phyloP scores from a whole-genome alignment of 2,329 filamentous ascomycete species.

The Colletotrichum navitas region DNA sequence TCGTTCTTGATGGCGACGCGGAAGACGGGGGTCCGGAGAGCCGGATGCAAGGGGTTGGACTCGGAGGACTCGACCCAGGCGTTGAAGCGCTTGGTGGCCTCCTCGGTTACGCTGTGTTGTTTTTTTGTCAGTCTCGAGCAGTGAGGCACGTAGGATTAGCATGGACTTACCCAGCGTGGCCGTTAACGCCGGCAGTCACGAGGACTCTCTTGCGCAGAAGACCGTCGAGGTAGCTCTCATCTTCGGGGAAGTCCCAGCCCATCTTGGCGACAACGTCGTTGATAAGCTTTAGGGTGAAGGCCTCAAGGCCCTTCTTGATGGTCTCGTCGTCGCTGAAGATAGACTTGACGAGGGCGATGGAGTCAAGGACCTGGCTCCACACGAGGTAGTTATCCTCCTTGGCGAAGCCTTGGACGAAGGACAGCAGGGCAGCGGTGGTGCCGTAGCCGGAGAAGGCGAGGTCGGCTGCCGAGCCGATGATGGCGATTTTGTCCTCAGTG shows the following conservation, averaged over 20 bases:
- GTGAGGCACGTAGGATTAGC: neutral
- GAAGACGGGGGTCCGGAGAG: slow-evolving; percentile 84
- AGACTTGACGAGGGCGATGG: slow-evolving; percentile 82
- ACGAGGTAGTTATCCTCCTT: slow-evolving; percentile 88
- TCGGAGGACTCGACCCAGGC: slow-evolving; percentile 80
- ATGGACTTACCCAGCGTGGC: slow-evolving; percentile 77
- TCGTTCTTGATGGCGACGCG: slow-evolving; percentile 79
- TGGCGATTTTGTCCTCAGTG: slow-evolving; percentile 90
- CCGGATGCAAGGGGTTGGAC: slow-evolving; percentile 79
- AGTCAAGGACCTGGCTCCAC: slow-evolving; percentile 86
- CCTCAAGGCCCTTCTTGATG: slow-evolving; percentile 79
- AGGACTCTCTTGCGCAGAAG: slow-evolving; percentile 88
- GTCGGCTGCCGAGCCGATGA: slow-evolving; percentile 90
- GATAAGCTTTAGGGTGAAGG: slow-evolving; percentile 83
- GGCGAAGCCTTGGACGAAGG: slow-evolving; percentile 87
- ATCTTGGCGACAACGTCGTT: slow-evolving; percentile 80
- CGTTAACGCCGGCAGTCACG: slow-evolving; percentile 78
- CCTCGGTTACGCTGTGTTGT: slow-evolving; percentile 69
- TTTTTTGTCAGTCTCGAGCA: slow-evolving; percentile 45
- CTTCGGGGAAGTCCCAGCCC: slow-evolving; percentile 85
- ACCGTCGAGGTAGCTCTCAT: slow-evolving; percentile 84
- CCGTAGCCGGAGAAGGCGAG: slow-evolving; percentile 89
- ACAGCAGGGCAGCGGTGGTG: slow-evolving; percentile 83
- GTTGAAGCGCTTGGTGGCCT: slow-evolving; percentile 84
- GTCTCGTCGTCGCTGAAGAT: slow-evolving; percentile 83